Evolutionary conservation across 768 basidiomycete species (phyloP).

Genomic region (Boletus reticuloceps): DNA sequence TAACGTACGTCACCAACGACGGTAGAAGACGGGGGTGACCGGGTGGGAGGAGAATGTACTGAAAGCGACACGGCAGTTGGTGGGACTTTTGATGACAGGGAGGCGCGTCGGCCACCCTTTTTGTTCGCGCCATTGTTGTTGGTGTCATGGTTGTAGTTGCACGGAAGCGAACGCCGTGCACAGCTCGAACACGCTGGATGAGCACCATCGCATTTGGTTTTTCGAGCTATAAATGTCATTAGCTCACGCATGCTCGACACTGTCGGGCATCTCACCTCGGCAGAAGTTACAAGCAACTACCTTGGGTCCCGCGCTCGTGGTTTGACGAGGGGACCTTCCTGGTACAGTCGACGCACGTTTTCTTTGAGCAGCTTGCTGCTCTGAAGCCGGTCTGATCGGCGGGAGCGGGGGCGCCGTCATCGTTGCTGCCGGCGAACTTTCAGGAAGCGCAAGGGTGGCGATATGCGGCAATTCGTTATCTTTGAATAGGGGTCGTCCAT

Average conservation of each 20-base stretch:
- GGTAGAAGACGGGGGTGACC: constrained; percentile 47
- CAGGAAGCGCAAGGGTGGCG: constrained; percentile 62
- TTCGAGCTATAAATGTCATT: constrained; percentile 55
- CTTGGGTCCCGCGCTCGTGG: constrained; percentile 73
- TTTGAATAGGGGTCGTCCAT: constrained; percentile 46
- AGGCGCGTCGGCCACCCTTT: constrained; percentile 49
- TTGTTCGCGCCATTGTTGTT: constrained; percentile 27
- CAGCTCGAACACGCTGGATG: constrained; percentile 84
- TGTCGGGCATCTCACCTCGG: constrained; percentile 54
- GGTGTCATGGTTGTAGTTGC: constrained; percentile 77
- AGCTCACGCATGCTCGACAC: constrained; percentile 4
- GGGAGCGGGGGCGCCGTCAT: constrained; percentile 66
- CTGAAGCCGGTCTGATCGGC: constrained; percentile 63
- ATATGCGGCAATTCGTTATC: constrained; percentile 72
- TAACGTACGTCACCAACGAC: constrained; percentile 34
- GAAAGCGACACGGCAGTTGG: constrained; percentile 30
- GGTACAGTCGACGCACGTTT: constrained; percentile 70
- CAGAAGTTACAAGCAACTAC: constrained; percentile 90
- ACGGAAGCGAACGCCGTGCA: constrained; percentile 68
- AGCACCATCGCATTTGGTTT: constrained; percentile 87
- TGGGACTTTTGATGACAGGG: constrained; percentile 45
- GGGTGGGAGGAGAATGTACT: constrained; percentile 50
- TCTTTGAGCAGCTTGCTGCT: constrained; percentile 65
- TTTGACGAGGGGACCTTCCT: constrained; percentile 55
- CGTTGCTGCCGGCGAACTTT: constrained; percentile 49